Evolutionary conservation across 2,329 filamentous ascomycete genomes (phyloP), one percentile per base, ranked within the genome.

Genomic region (Albophoma yamanashiensis): DNA sequence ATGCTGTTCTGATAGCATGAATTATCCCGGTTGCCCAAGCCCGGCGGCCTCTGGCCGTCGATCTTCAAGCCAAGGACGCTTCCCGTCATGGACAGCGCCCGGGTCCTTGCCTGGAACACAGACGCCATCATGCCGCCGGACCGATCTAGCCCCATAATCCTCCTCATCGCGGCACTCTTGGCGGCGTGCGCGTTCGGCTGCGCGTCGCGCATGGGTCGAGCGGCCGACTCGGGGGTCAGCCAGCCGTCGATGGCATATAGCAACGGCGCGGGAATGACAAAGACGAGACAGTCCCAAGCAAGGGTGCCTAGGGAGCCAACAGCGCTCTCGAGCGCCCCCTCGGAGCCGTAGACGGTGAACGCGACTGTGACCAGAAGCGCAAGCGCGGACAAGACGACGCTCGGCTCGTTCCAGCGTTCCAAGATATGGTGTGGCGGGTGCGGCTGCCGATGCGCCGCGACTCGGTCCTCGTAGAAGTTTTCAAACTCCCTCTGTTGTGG

Each of bases 1-100:
- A 97, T 88, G 70, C 92, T 97, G 73, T 99, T 99, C 74, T 97
- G 94, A 72, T 96, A 99, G 77, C 94, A 97, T 1, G 92, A 96
- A 71, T 97, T 96, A 76, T 96, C 91, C 76, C 87, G 88, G 71
- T 99, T 99, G 12, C 91, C 91, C 58, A 97, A 76, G 0, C 94
- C 94, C 1, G 78, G 81, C 57, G 79, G 89, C 39, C 74, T 73
- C 53, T 80, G 76, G 31, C 73, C 68, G 31, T 71, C 72, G 31
- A 67, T 65, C 64, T 77, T 80, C 31, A 75, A 63, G 34, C 72
- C 69, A 58, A 77, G 66, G 42, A 75, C 70, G 59, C 69, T 75
- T 47, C 74, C 78, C 1, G 82, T 82, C 55, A 87, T 70, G 15
- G 78, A 80, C 45, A 86, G 71, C 25, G 82, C 79, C 59, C 81